phyloP scores from a whole-genome alignment of 805 yeast genomes.

The Yarrowia sp. region DNA sequence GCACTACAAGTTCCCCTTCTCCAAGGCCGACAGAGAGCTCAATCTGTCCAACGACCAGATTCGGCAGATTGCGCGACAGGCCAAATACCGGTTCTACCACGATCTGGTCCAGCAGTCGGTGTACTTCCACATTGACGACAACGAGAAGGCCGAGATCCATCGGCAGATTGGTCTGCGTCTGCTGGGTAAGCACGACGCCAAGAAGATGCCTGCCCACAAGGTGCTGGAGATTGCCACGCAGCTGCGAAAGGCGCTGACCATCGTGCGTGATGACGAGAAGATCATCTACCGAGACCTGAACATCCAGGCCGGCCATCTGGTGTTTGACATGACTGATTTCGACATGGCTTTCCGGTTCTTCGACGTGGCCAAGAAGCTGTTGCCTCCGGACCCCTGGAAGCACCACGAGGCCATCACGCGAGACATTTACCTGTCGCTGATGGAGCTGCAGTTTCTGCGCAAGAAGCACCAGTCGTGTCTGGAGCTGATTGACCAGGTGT shows the following conservation, averaged over 20 bases:
- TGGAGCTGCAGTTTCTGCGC: constrained; percentile 34
- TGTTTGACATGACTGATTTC: constrained; percentile 47
- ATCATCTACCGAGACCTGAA: constrained; percentile 44
- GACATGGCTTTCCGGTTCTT: constrained; percentile 45
- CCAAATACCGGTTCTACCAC: constrained; percentile 45
- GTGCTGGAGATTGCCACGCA: constrained; percentile 45
- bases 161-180: constrained; percentile 47
- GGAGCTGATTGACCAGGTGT: constrained; percentile 40
- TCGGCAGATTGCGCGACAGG: constrained; percentile 39
- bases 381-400: constrained; percentile 29
- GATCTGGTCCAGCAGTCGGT: constrained; percentile 43
- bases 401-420: constrained; percentile 30
- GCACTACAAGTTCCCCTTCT: constrained; percentile 50
- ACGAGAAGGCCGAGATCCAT: constrained; percentile 41
- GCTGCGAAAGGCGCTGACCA: constrained; percentile 41
- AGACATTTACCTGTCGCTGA: constrained; percentile 31
- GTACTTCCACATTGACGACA: constrained; percentile 34
- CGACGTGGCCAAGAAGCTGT: constrained; percentile 39
- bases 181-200: constrained; percentile 33
- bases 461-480: constrained; percentile 42
- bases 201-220: constrained; percentile 33
- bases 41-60: constrained; percentile 39
- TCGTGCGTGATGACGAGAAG: constrained; percentile 41
- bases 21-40: constrained; percentile 38
- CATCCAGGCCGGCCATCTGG: constrained; percentile 46